These are phyloP conservation scores for Cicer chorassanicum DNA, from an alignment of 306 rosid species.

Conservation along the genomic window DNA sequence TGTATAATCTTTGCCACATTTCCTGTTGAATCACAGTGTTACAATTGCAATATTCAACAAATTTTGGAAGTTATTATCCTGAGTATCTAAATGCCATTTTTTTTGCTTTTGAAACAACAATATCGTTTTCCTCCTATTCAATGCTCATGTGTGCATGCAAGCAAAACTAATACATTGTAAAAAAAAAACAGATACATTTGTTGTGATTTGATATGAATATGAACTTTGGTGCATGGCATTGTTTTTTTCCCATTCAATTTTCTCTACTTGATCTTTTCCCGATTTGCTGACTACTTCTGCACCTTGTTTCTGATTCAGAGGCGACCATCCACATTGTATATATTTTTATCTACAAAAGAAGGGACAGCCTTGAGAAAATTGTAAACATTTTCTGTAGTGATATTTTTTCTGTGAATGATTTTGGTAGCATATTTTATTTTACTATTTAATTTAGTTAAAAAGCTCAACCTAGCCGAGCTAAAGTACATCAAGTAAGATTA, in stretches of 20 bases:
- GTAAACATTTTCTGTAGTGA: neutral
- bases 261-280: neutral
- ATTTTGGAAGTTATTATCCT: neutral
- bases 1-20: neutral
- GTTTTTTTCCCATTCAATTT: slow-evolving; percentile 6
- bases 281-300: neutral
- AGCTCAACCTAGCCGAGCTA: neutral
- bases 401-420: neutral
- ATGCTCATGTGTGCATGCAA: too few relatives aligned
- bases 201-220: neutral
- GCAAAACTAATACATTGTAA: neutral
- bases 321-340: neutral
- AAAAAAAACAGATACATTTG: slow-evolving; percentile 24
- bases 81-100: neutral
- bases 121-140: too few relatives aligned
- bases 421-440: neutral
- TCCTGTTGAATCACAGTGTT: slow-evolving; percentile 23
- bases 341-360: neutral
- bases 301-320: neutral
- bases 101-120: too few relatives aligned
- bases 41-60: neutral
- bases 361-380: neutral
- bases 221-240: neutral
- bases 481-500: neutral
- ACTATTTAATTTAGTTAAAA: slow-evolving; percentile 17